These are phyloP conservation scores for Euphorbia corollata DNA, from an alignment of 441 rosid genomes.

Conservation along the genomic window DNA sequence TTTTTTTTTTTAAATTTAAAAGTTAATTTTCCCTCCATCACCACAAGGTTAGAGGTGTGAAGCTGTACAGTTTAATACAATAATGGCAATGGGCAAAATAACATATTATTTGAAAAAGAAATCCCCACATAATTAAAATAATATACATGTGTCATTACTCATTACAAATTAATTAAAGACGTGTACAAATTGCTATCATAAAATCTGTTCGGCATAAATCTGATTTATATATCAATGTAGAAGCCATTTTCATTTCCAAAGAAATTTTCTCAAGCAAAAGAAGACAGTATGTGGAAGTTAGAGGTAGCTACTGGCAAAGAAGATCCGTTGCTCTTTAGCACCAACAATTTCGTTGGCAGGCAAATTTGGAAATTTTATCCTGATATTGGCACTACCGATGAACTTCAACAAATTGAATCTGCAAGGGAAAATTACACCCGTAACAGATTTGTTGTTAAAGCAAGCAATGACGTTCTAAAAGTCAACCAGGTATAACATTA, in stretches of 20 bases:
- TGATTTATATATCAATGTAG: background rate
- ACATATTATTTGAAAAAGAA: no score
- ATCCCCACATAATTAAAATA: no score
- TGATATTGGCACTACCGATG: background rate
- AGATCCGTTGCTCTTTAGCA: conserved; percentile 10
- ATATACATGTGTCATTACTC: no score
- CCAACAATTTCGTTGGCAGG: conserved; percentile 13
- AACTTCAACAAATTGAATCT: background rate
- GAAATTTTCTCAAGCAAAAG: background rate
- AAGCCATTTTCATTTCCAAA: background rate
- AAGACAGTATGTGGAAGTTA: conserved; percentile 19
- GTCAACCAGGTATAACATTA: conserved; percentile 9
- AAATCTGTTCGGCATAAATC: background rate
- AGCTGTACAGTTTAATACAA: no score
- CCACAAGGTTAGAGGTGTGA: no score
- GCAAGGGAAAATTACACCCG: conserved; percentile 7
- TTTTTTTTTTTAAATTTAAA: no score
- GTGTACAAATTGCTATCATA: background rate
- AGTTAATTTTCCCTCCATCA: no score
- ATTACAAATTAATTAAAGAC: no score
- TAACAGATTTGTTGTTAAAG: conserved; percentile 13
- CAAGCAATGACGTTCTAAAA: conserved; percentile 16
- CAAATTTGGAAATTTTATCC: conserved; percentile 13
- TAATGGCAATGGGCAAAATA: no score
- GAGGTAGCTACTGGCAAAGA: conserved; percentile 4